Conservation (phyloP, 129 eudicot species). For the Solidago caesia region DNA sequence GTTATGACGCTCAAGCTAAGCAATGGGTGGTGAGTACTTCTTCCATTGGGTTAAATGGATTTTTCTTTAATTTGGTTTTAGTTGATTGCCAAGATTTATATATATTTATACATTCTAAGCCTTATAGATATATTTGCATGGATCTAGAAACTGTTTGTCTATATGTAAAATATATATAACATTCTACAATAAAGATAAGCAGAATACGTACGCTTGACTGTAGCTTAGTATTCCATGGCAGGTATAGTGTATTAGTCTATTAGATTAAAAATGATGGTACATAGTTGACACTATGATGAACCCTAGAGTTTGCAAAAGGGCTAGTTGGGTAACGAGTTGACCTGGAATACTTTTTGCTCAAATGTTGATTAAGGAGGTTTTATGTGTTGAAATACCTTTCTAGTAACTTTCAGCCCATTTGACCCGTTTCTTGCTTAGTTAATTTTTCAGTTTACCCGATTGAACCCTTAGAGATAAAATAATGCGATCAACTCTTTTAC, state of each 20-base stretch:
- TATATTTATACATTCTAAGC: not conserved
- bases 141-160: not conserved
- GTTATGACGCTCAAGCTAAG: slow-evolving; percentile 56
- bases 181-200: not conserved
- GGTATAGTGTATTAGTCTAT: not conserved
- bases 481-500: not conserved
- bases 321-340: not conserved
- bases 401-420: too few relatives aligned
- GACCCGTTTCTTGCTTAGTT: too few relatives aligned
- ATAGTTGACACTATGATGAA: not conserved
- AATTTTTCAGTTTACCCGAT: too few relatives aligned
- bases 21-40: slow-evolving; percentile 74
- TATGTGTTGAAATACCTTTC: too few relatives aligned
- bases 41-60: not conserved
- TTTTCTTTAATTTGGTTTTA: not conserved
- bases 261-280: not conserved
- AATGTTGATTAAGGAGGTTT: too few relatives aligned
- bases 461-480: too few relatives aligned
- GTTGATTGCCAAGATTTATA: not conserved
- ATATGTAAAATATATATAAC: not conserved
- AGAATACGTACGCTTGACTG: not conserved
- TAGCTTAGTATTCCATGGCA: not conserved
- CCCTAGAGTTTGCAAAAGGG: not conserved
- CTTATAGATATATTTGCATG: not conserved
- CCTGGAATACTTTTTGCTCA: not conserved